Evolutionary conservation across 2,329 filamentous ascomycete species (phyloP).

Genomic region (Corniculantispora saksenae): DNA sequence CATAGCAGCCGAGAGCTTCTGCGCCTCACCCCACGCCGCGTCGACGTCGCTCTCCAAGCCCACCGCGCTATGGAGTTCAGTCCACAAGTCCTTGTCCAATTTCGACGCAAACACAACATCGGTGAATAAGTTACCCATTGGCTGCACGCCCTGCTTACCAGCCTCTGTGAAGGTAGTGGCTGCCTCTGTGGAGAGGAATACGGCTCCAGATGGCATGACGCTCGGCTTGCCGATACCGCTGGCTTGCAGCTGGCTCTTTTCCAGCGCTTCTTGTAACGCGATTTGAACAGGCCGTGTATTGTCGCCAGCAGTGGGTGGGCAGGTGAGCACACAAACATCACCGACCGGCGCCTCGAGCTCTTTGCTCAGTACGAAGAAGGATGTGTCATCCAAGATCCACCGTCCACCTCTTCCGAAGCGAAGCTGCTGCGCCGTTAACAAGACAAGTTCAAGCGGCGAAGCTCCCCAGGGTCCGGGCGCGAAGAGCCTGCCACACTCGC

Average conservation of each 20-base stretch:
- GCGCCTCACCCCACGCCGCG: constrained; percentile 1
- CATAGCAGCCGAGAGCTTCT: neutral
- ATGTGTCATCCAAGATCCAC: neutral
- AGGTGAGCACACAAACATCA: neutral
- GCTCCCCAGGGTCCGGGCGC: constrained; percentile 9
- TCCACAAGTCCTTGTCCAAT: neutral
- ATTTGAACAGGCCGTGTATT: neutral
- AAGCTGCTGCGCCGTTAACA: constrained; percentile 7
- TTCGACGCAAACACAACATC: neutral
- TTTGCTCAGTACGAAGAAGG: neutral
- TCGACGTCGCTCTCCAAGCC: neutral
- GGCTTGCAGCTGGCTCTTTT: neutral
- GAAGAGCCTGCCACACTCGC: neutral
- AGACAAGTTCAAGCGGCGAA: constrained; percentile 7
- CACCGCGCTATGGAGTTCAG: neutral
- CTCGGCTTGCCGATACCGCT: neutral
- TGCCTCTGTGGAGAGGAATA: constrained; percentile 1
- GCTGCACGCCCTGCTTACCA: neutral
- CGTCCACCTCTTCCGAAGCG: neutral
- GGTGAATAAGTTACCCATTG: neutral
- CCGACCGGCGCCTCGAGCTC: neutral
- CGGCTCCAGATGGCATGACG: neutral
- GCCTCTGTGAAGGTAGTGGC: neutral
- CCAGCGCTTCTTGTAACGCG: neutral
- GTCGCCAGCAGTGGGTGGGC: neutral